Conservation (phyloP, 768 basidiomycete genomes). For the Cantharellus cinnabarinus region DNA sequence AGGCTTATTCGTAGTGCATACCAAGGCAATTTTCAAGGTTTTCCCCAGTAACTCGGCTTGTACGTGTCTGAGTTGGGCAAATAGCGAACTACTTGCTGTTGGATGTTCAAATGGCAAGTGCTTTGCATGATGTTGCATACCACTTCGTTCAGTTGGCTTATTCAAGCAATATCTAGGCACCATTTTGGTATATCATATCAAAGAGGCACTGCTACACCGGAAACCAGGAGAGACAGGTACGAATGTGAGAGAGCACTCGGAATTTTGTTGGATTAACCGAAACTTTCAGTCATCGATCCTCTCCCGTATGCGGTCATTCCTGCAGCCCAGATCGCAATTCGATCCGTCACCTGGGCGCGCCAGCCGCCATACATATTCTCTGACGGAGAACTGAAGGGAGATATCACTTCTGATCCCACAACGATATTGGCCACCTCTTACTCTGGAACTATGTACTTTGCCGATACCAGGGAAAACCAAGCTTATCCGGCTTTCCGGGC, state of each 20-base stretch:
- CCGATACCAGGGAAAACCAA: slow-evolving; percentile 52
- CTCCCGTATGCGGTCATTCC: slow-evolving; percentile 54
- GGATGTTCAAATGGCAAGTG: slow-evolving; percentile 64
- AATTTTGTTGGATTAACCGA: slow-evolving; percentile 1
- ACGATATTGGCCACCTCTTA: slow-evolving; percentile 53
- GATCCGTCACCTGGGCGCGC: slow-evolving; percentile 53
- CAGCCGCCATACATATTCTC: slow-evolving; percentile 26
- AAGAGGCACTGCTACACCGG: slow-evolving; percentile 2
- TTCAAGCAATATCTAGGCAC: slow-evolving; percentile 10
- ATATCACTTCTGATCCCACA: slow-evolving; percentile 27
- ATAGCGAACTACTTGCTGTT: slow-evolving; percentile 59
- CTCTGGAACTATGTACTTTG: slow-evolving; percentile 56
- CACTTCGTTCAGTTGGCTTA: not conserved
- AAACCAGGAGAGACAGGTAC: not conserved
- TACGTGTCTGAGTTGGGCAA: slow-evolving; percentile 77
- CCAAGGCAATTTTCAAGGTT: slow-evolving; percentile 23
- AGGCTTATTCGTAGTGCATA: not conserved
- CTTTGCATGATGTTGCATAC: not conserved
- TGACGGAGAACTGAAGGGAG: slow-evolving; percentile 3
- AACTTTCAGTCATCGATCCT: slow-evolving; percentile 16
- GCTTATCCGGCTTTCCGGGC: slow-evolving; percentile 57
- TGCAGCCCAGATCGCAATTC: slow-evolving; percentile 63
- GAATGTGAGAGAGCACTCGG: not conserved
- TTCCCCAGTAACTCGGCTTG: slow-evolving; percentile 45
- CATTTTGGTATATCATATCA: slow-evolving; percentile 19